These are phyloP conservation scores for Neodidymelliopsis sp. DNA, from an alignment of 2,329 filamentous ascomycete genomes.

Conservation along the genomic window DNA sequence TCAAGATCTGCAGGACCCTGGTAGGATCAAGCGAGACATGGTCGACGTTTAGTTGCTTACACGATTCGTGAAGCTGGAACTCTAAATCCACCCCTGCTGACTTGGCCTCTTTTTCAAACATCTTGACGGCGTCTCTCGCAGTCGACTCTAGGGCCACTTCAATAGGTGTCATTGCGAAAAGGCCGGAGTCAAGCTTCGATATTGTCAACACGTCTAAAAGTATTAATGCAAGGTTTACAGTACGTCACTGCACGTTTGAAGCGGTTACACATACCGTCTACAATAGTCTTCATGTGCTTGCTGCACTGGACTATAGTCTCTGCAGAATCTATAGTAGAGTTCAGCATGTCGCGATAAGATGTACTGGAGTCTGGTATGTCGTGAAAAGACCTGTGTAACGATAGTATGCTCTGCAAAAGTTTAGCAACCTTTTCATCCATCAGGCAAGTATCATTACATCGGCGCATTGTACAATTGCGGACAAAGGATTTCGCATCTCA, in stretches of 20 bases:
- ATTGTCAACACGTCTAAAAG: conserved; percentile 51
- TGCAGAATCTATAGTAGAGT: conserved; percentile 43
- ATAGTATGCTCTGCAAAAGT: no score
- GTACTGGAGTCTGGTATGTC: conserved; percentile 13
- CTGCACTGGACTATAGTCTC: conserved; percentile 55
- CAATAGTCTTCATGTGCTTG: conserved; percentile 56
- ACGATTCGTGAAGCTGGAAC: conserved; percentile 48
- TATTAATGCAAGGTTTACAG: not conserved
- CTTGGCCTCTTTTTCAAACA: conserved; percentile 48
- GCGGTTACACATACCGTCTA: no score
- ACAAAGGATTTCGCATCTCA: conserved; percentile 55
- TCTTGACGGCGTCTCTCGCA: conserved; percentile 44
- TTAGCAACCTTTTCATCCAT: no score
- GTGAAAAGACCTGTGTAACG: conserved; percentile 15
- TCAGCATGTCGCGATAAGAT: conserved; percentile 23
- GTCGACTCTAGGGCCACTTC: conserved; percentile 47
- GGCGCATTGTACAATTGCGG: conserved; percentile 53
- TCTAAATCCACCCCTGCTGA: conserved; percentile 37
- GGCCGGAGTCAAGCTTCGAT: conserved; percentile 54
- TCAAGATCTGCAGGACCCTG: conserved; percentile 50
- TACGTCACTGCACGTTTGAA: no score
- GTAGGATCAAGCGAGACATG: conserved; percentile 53
- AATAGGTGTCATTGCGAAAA: conserved; percentile 52
- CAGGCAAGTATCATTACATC: no score
- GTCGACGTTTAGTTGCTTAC: conserved; percentile 40